These are phyloP conservation scores for Xylaria sp. DNA, from an alignment of 2,329 filamentous ascomycete species.

Conservation along the genomic window DNA sequence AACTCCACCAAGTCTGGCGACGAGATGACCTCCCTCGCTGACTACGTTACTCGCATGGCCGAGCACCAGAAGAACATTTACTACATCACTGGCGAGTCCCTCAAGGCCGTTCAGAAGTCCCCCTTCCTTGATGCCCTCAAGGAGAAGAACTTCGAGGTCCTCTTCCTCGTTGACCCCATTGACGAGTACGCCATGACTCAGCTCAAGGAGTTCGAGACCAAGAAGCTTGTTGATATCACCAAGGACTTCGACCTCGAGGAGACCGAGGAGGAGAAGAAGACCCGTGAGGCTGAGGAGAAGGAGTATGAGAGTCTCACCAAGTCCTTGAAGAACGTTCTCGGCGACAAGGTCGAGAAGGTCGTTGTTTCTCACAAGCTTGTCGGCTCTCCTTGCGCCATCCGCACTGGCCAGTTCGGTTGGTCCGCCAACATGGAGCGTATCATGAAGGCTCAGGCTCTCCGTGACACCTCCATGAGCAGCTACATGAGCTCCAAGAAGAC, in stretches of 20 bases:
- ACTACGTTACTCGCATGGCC: conserved; percentile 99
- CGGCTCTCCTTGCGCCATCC: conserved; percentile 93
- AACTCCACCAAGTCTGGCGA: conserved; percentile 98
- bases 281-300: conserved; percentile 95
- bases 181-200: conserved; percentile 99
- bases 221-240: conserved; percentile 99
- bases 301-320: conserved; percentile 93
- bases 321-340: conserved; percentile 97
- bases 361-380: conserved; percentile 97
- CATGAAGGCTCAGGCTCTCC: conserved; percentile 99
- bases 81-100: conserved; percentile 99
- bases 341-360: conserved; percentile 99
- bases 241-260: conserved; percentile 99
- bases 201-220: conserved; percentile 99
- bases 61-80: conserved; percentile 99
- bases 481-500: conserved; percentile 99
- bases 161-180: conserved; percentile 99
- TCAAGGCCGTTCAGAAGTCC: conserved; percentile 96
- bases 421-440: conserved; percentile 99
- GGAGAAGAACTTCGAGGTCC: conserved; percentile 98
- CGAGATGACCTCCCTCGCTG: conserved; percentile 85
- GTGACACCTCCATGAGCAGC: conserved; percentile 98
- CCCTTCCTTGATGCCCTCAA: conserved; percentile 98
- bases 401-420: conserved; percentile 99
- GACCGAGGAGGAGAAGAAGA: conserved; percentile 98